Evolutionary conservation across 306 rosid genomes (phyloP).

Genomic region (Rubus parviflorus): DNA sequence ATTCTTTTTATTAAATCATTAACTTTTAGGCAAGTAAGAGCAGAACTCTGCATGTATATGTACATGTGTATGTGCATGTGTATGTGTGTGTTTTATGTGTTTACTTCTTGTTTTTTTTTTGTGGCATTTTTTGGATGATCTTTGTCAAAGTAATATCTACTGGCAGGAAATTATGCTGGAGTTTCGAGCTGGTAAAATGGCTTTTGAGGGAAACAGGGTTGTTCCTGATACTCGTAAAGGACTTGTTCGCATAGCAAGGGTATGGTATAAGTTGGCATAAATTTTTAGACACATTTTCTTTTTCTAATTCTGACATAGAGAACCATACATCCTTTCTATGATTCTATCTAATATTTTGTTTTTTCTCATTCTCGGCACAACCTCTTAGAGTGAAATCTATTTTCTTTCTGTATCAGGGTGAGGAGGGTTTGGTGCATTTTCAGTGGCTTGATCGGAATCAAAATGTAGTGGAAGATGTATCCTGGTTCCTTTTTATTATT

Average conservation of each 20-base stretch:
- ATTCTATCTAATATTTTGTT: slow-evolving; percentile 11
- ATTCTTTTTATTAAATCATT: not conserved
- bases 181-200: slow-evolving; percentile 96
- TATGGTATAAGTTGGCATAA: slow-evolving; percentile 21
- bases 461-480: slow-evolving; percentile 88
- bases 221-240: slow-evolving; percentile 84
- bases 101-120: not conserved
- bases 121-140: not conserved
- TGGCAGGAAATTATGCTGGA: slow-evolving; percentile 80
- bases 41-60: not conserved
- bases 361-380: not conserved
- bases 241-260: slow-evolving; percentile 86
- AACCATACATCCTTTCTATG: not conserved
- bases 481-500: slow-evolving; percentile 35
- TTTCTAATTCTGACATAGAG: not conserved
- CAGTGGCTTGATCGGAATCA: slow-evolving; percentile 90
- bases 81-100: not conserved
- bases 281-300: not conserved
- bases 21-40: not conserved
- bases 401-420: slow-evolving; percentile 59
- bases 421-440: slow-evolving; percentile 86
- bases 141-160: slow-evolving; percentile 16
- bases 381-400: slow-evolving; percentile 10
- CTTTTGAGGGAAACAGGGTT: slow-evolving; percentile 65
- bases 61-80: not conserved